These are phyloP conservation scores for Begonia masoniana DNA, from an alignment of 306 rosid species.

Conservation along the genomic window DNA sequence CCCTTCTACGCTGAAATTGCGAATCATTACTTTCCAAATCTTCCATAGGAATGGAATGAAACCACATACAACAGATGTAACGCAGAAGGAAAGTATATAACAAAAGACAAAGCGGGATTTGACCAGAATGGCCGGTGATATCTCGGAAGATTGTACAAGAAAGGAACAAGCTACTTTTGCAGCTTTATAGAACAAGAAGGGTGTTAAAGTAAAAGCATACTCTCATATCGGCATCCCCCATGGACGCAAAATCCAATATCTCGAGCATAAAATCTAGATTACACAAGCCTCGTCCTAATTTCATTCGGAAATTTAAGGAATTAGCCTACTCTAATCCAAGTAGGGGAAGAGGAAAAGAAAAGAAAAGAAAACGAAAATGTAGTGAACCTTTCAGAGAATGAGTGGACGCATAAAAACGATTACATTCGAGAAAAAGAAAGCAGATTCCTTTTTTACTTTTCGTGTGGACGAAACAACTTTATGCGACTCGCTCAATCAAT, in stretches of 20 bases:
- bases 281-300: conserved; percentile 25
- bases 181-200: conserved; percentile 72
- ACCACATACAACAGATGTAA: conserved; percentile 3
- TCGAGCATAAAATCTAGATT: conserved; percentile 52
- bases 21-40: conserved; percentile 38
- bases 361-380: conserved; percentile 19
- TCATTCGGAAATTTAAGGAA: conserved; percentile 43
- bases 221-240: conserved; percentile 31
- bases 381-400: conserved; percentile 89
- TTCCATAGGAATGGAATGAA: conserved; percentile 30
- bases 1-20: conserved; percentile 53
- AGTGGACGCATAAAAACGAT: conserved; percentile 53
- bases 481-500: conserved; percentile 22
- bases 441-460: conserved; percentile 78
- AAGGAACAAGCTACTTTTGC: conserved; percentile 50
- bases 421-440: conserved; percentile 47
- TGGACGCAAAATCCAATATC: conserved; percentile 20
- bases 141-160: conserved; percentile 84
- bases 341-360: conserved; percentile 4
- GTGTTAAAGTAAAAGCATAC: conserved; percentile 61
- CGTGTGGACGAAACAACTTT: conserved; percentile 22
- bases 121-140: conserved; percentile 60
- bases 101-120: conserved; percentile 57
- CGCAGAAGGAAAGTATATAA: conserved; percentile 21
- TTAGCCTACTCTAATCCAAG: conserved; percentile 31